Base-by-base conservation (phyloP, 805 yeast genomes). In the Candida stauntonica region DNA sequence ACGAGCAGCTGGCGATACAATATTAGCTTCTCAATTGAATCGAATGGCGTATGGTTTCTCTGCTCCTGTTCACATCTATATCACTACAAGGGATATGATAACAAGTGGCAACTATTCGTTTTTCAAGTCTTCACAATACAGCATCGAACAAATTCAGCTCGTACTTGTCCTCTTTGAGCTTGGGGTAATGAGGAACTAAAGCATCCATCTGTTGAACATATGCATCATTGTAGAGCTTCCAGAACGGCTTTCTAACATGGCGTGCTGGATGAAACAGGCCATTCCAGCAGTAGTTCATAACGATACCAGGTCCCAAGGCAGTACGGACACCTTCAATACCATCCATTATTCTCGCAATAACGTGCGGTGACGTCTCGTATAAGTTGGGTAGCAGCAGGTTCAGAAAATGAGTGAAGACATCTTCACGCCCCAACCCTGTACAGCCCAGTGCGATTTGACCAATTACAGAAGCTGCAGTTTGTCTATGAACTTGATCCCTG, bases 331-430 rank as follows among this genome's bases (percentile, higher is more conserved):
- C 81, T 42, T 84, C 88, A 19, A 93, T 66, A 38, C 89, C 83
- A 39, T 87, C 97, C 33, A 85, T 46, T 2, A 93, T 79, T 47
- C 98, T 75, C 8, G 67, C 71, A 40, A 89, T 88, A 12, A 89
- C 97, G 60, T 93, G 99, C 0, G 98, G 98, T 0, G 97, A 88
- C 0, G 96, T 85, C 59, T 91, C 99, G 57, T 77, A 88, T 2
- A 93, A 68, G 57, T 93, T 93, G 2, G 99, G 99, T 61, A 88
- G 63, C 16, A 93, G 60, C 35, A 89, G 67, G 56, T 93, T 87
- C 54, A 93, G 64, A 42, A 80, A 73, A 58, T 93, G 96, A 9
- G 86, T 57, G 64, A 93, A 87, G 0, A 87, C 85, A 47, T 82
- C 94, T 48, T 86, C 95, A 39, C 73, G 68, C 0, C 89, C 88